These are phyloP conservation scores for Zea mays DNA, from an alignment of 176 grass and related monocot genomes.

Conservation along the genomic window Zm-B73-REFERENCE-NAM-5.0 NC_050105.1:69051001-69051500, in stretches of 20 bases:
- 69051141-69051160: neutral
- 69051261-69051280: neutral
- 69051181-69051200: neutral
- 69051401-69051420: neutral
- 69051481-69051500: neutral
- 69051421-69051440: neutral
- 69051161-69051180: neutral
- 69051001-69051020: neutral
- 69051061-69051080: neutral
- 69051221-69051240: neutral
- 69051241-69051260: neutral
- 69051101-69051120: neutral
- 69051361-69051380: neutral
- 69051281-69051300: neutral
- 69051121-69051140: neutral
- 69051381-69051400: neutral
- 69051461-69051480: neutral
- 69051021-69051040: neutral
- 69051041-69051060: neutral
- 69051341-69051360: neutral
- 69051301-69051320: neutral
- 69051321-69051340: neutral
- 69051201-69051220: neutral
- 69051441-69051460: neutral
- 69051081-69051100: neutral